Conservation (phyloP, 1,284 basidiomycete genomes). For the Apiotrichum laibachii region DNA sequence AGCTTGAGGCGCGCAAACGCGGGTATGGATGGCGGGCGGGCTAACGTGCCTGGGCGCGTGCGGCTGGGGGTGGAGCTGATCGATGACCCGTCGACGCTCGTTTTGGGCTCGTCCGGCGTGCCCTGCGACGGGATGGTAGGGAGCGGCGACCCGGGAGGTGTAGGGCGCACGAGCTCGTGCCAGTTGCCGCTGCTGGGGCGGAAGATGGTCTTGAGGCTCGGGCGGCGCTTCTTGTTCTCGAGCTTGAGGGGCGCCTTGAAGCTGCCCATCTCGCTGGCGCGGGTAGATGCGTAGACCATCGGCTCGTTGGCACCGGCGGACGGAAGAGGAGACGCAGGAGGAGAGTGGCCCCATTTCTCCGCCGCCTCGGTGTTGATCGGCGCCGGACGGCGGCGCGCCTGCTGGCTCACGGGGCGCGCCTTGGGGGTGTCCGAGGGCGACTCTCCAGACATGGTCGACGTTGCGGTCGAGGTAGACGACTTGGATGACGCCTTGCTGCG, state of each 20-base stretch:
- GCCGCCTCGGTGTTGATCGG: constrained; percentile 14
- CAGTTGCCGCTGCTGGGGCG: constrained; percentile 42
- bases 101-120: constrained; percentile 3
- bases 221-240: constrained; percentile 24
- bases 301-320: neutral
- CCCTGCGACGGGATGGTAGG: constrained; percentile 1
- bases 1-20: constrained; percentile 15
- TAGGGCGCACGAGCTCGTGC: constrained; percentile 34
- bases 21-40: constrained; percentile 15
- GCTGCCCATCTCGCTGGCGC: neutral
- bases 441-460: neutral
- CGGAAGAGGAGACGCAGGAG: constrained; percentile 10
- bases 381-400: constrained; percentile 9
- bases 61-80: neutral
- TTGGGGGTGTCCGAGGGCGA: neutral
- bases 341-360: constrained; percentile 9
- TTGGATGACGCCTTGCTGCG: too few species aligned
- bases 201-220: constrained; percentile 40
- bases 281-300: neutral
- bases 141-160: constrained; percentile 13
- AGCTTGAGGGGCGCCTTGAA: constrained; percentile 1
- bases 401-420: constrained; percentile 4
- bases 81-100: neutral
- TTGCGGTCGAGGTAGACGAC: too few species aligned
- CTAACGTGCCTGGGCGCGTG: neutral